Evolutionary conservation across 176 grass and related monocot genomes (phyloP), one percentile per base, ranked within the genome.

Genomic region (Aegilops tauschii): DNA sequence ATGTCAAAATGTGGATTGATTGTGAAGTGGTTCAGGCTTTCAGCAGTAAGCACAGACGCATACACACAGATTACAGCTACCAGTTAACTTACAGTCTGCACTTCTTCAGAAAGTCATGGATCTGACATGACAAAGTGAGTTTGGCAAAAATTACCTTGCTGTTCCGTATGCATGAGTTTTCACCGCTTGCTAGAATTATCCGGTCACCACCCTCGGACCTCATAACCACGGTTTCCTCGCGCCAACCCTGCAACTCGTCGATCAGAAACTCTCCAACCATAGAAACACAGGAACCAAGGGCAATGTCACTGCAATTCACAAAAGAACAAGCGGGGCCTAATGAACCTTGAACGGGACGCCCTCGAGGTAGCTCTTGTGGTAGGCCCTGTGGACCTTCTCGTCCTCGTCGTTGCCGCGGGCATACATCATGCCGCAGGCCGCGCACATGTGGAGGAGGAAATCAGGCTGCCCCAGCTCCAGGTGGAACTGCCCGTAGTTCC

Each of bases 381-480:
- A 98, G 0, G 49, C 76, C 82, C 77, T 92, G 91, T 98, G 96
- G 35, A 87, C 35, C 84, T 94, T 98, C 92, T 98, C 96, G 6
- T 98, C 96, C 6, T 79, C 79, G 13, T 90, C 81, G 37, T 98
- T 93, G 30, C 96, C 96, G 4, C 82, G 90, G 49, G 93, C 86
- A 76, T 94, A 98, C 88, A 90, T 94, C 88, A 98, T 89, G 25
- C 96, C 92, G 71, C 96, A 98, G 50, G 90, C 87, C 10, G 88
- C 83, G 94, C 93, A 98, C 49, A 70, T 65, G 69, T 86, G 96
- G 84, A 96, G 86, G 31, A 98, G 18, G 62, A 98, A 98, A 80
- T 98, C 85, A 20, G 92, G 76, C 83, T 98, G 96, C 81, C 96
- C 96, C 16, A 98, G 88, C 73, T 98, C 96, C 81, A 98, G 85